These are phyloP conservation scores for Hirschfeldia incana DNA, from an alignment of 345 rosid species.

Conservation along the genomic window DNA sequence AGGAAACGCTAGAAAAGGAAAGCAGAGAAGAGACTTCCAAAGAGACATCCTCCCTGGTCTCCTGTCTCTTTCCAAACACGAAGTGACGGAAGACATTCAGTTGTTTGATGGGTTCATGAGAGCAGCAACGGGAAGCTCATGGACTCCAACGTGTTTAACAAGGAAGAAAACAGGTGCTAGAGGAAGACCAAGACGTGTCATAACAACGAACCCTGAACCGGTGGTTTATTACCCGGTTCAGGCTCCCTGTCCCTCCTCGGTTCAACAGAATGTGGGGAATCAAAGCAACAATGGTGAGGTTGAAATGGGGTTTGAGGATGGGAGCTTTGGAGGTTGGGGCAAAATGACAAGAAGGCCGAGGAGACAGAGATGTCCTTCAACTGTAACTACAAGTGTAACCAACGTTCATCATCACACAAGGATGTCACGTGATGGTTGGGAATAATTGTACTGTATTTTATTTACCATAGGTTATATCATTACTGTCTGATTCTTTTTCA, in stretches of 20 bases:
- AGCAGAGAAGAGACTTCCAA: constrained; percentile 76
- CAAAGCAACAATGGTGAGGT: constrained; percentile 37
- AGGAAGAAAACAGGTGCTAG: constrained; percentile 46
- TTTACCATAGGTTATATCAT: not conserved
- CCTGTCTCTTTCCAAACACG: constrained; percentile 56
- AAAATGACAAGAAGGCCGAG: constrained; percentile 80
- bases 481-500: constrained; percentile 26
- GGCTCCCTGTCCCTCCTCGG: constrained; percentile 8
- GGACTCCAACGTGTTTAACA: constrained; percentile 48
- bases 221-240: constrained; percentile 14
- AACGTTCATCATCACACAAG: constrained; percentile 39
- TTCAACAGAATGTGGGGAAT: too few species aligned
- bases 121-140: constrained; percentile 63
- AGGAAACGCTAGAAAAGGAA: constrained; percentile 70
- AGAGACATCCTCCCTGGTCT: constrained; percentile 74
- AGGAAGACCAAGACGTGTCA: constrained; percentile 50
- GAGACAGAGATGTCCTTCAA: constrained; percentile 54
- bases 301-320: constrained; percentile 58
- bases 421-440: constrained; percentile 32
- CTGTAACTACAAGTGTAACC: constrained; percentile 34
- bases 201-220: constrained; percentile 33
- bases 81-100: constrained; percentile 72
- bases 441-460: not conserved
- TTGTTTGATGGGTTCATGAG: constrained; percentile 67
- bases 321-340: constrained; percentile 72